These are phyloP conservation scores for Tolypocladium guangdongense DNA, from an alignment of 2,329 filamentous ascomycete genomes.

Conservation along the genomic window DNA sequence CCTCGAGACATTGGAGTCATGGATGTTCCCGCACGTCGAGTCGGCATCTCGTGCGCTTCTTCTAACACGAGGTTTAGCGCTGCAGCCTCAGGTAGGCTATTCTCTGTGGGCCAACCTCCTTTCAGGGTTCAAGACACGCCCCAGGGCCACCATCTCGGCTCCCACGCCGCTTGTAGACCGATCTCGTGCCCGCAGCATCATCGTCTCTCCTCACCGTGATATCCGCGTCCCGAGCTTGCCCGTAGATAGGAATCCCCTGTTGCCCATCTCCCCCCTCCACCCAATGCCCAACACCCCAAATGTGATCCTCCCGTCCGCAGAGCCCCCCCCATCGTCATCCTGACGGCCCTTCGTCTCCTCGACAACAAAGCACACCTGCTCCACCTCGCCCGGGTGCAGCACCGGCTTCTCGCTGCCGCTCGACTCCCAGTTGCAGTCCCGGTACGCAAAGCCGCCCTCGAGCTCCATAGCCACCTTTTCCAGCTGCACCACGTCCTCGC, in stretches of 20 bases:
- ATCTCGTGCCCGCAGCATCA: neutral
- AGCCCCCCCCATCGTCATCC: constrained; percentile 21
- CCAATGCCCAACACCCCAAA: constrained; percentile 78
- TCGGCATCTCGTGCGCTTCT: neutral
- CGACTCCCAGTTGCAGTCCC: constrained; percentile 47
- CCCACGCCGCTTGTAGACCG: neutral
- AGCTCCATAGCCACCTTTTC: constrained; percentile 51
- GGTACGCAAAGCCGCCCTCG: constrained; percentile 37
- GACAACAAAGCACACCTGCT: constrained; percentile 55
- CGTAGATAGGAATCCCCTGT: constrained; percentile 76
- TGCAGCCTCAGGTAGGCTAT: neutral
- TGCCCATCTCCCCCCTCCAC: constrained; percentile 86
- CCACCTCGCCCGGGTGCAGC: constrained; percentile 50
- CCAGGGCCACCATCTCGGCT: neutral
- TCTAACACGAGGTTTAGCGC: neutral
- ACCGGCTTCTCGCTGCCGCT: constrained; percentile 36
- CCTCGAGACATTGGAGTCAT: neutral
- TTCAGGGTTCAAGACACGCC: neutral
- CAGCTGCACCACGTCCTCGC: constrained; percentile 70
- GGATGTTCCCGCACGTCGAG: neutral
- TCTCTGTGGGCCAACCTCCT: neutral
- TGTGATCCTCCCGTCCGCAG: constrained; percentile 44
- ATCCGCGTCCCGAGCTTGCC: constrained; percentile 59
- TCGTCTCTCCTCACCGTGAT: constrained; percentile 13
- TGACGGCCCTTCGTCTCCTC: constrained; percentile 31